Evolutionary conservation across 805 yeast genomes (phyloP).

Genomic region (Candida coquimbonensis): DNA sequence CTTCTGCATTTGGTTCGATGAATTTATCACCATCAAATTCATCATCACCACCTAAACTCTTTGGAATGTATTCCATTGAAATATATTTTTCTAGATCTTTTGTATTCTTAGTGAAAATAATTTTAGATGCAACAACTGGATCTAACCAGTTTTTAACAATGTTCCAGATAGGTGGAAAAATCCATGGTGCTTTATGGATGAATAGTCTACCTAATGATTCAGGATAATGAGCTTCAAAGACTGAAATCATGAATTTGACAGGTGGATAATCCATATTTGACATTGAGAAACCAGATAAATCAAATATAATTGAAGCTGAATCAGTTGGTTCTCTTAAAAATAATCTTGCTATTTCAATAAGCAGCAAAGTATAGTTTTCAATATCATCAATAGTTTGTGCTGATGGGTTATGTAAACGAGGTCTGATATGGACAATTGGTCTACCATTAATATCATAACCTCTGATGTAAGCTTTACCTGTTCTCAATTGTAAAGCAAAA

Average conservation of each 20-base stretch:
- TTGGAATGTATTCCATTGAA: constrained; percentile 53
- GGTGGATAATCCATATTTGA: constrained; percentile 91
- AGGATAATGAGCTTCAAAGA: constrained; percentile 95
- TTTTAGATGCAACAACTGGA: constrained; percentile 91
- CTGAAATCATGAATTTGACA: constrained; percentile 79
- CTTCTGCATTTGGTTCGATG: constrained; percentile 50
- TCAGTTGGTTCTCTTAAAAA: constrained; percentile 70
- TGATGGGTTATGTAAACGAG: constrained; percentile 62
- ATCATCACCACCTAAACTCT: constrained; percentile 70
- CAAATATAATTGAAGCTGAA: constrained; percentile 79
- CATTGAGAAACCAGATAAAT: constrained; percentile 77
- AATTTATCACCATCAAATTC: constrained; percentile 46
- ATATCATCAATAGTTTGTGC: constrained; percentile 67
- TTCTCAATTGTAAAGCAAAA: constrained; percentile 34
- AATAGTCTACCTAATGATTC: constrained; percentile 81
- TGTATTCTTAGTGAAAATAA: constrained; percentile 66
- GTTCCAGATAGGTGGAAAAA: constrained; percentile 91
- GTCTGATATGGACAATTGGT: constrained; percentile 78
- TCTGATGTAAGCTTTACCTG: constrained; percentile 64
- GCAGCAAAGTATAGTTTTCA: constrained; percentile 63
- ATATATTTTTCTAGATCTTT: constrained; percentile 64
- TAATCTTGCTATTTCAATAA: constrained; percentile 79
- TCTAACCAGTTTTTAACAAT: constrained; percentile 88
- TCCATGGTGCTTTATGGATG: constrained; percentile 95
- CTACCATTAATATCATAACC: constrained; percentile 70